Conservation (phyloP, 208 protist genomes). For the Phytomonas francai region DNA sequence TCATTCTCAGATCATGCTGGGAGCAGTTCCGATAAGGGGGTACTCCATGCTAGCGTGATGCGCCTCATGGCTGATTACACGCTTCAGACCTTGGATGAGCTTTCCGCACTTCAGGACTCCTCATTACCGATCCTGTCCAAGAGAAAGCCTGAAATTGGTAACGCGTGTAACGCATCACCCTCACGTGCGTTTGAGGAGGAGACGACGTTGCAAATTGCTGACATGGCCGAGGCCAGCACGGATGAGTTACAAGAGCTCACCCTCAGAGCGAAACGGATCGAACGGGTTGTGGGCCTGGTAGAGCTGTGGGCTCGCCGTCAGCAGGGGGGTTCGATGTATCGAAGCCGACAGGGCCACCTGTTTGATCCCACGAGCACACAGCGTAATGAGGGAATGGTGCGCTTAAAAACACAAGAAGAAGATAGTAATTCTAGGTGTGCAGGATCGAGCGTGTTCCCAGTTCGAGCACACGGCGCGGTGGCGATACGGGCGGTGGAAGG, state of each 20-base stretch:
- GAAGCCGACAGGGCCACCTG: background rate
- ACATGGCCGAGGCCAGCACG: background rate
- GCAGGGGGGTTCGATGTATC: background rate
- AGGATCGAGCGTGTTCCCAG: background rate
- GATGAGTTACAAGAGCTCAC: background rate
- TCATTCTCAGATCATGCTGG: background rate
- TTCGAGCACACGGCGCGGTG: background rate
- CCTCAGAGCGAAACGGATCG: background rate
- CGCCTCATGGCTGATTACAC: conserved; percentile 3
- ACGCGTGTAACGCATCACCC: background rate
- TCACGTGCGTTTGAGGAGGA: background rate
- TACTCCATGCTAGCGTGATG: background rate
- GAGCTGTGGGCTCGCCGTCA: background rate
- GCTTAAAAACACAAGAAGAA: background rate
- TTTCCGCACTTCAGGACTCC: background rate
- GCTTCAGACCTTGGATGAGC: background rate
- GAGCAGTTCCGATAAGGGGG: background rate
- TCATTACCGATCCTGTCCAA: background rate
- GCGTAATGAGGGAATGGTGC: background rate
- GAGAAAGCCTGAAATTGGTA: background rate
- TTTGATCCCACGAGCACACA: background rate
- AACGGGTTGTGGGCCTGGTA: background rate
- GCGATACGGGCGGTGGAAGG: background rate
- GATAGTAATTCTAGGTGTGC: background rate
- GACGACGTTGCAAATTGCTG: background rate